Evolutionary conservation across 768 basidiomycete genomes (phyloP), one percentile per base, ranked within the genome.

Genomic region (Pluteus cervinus): DNA sequence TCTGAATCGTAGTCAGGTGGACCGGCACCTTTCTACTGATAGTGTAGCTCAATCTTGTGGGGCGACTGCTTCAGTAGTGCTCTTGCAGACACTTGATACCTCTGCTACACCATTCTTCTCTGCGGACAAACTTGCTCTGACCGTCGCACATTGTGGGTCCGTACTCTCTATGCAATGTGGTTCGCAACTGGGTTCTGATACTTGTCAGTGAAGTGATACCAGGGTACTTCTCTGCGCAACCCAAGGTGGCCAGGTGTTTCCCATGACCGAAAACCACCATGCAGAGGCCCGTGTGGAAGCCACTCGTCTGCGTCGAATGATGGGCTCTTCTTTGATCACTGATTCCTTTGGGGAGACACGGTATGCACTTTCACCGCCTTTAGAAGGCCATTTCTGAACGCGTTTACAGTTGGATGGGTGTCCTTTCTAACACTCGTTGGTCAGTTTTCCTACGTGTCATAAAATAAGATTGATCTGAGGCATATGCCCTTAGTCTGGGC

Each of bases 221-320:
- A 77, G 90, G 24, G 87, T 92, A 4, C 57, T 98, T 9, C 62
- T 99, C 26, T 88, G 88, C 41, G 71, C 82, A 5, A 79, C 80
- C 0, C 62, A 80, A 14, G 76, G 73, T 21, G 92, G 91, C 1
- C 62, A 68, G 30, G 87, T 81, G n/a, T 63, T 73, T 31, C 75
- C 88, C 2, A 86, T 98, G 75, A 96, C 96, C 1, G 90, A 97
- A 62, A 82, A 78, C 20, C 96, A 99, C 54, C 94, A 97, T 55
- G 85, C 91, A n/a, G 94, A 98, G 49, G 75, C 88, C 16, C 80
- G 80, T 23, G 71, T 87, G 7, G 96, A 99, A 56, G 77, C 86
- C 21, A 79, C 78, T 29, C 71, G 96, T 29, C 63, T 99, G 37
- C 75, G 93, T 22, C 73, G 86, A 37, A 86, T 91, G 78, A 91